Evolutionary conservation across 169 alveolate genomes (phyloP).

Genomic region (Plasmodium fragile): DNA sequence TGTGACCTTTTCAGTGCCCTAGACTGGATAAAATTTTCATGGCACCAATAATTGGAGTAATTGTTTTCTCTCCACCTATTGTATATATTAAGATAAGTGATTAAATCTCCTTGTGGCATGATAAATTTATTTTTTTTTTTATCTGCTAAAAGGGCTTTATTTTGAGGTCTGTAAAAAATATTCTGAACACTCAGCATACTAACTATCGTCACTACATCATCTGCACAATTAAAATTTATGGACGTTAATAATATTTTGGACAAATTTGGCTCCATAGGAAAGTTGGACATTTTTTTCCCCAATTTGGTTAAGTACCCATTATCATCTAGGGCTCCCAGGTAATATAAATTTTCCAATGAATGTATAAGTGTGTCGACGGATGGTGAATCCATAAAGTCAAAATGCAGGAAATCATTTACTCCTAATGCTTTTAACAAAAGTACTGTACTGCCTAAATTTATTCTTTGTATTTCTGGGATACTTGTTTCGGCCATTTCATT

Average conservation of each 20-base stretch:
- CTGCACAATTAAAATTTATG: slow-evolving; percentile 98
- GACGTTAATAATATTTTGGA: slow-evolving; percentile 97
- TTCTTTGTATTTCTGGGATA: slow-evolving; percentile 99
- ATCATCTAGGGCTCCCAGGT: slow-evolving; percentile 99
- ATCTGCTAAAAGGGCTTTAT: slow-evolving; percentile 97
- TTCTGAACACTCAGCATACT: slow-evolving; percentile 98
- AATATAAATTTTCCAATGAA: slow-evolving; percentile 97
- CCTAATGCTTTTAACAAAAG: slow-evolving; percentile 99
- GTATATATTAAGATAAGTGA: slow-evolving; percentile 96
- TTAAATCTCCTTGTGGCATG: slow-evolving; percentile 98
- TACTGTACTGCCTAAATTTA: slow-evolving; percentile 98
- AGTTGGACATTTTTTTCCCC: slow-evolving; percentile 99
- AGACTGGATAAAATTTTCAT: slow-evolving; percentile 97
- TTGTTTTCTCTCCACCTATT: slow-evolving; percentile 95
- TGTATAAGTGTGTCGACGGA: slow-evolving; percentile 95
- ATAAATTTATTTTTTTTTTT: slow-evolving; percentile 95
- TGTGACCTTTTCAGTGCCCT: slow-evolving; percentile 96
- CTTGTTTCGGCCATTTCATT: slow-evolving; percentile 99
- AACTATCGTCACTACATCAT: slow-evolving; percentile 97
- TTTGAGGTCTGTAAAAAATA: slow-evolving; percentile 98
- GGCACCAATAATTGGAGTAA: slow-evolving; percentile 97
- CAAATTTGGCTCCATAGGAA: slow-evolving; percentile 98
- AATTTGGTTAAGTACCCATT: slow-evolving; percentile 99
- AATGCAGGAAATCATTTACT: slow-evolving; percentile 97
- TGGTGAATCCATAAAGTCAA: slow-evolving; percentile 99